Evolutionary conservation across 331 rosid genomes (phyloP).

Genomic region (Phaseolus coccineus): DNA sequence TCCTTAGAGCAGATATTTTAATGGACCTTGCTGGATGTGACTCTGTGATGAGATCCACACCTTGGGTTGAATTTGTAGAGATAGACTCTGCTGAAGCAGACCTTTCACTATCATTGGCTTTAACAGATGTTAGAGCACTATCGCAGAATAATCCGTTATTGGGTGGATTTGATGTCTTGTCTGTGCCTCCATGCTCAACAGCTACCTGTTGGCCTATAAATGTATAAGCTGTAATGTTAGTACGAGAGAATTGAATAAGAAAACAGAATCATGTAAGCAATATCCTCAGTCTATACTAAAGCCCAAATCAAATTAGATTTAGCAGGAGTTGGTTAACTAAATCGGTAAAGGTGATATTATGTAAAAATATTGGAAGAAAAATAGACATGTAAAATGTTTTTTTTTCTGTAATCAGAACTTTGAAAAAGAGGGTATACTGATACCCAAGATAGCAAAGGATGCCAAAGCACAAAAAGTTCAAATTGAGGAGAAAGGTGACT

Average conservation of each 20-base stretch:
- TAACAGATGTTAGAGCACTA: slow-evolving; percentile 46
- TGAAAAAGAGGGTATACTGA: slow-evolving; percentile 21
- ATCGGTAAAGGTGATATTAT: neutral
- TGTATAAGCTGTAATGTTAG: slow-evolving; percentile 47
- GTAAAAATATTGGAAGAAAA: slow-evolving; percentile 32
- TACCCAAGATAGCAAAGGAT: neutral
- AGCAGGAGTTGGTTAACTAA: neutral
- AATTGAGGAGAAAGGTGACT: too few relatives aligned
- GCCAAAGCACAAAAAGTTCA: neutral
- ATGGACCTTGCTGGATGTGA: slow-evolving; percentile 50
- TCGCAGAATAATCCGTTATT: slow-evolving; percentile 46
- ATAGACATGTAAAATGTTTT: neutral
- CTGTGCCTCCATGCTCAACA: slow-evolving; percentile 45
- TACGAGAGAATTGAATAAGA: slow-evolving; percentile 35
- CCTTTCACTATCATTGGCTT: slow-evolving; percentile 53
- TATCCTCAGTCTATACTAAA: neutral
- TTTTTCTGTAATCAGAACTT: slow-evolving; percentile 7
- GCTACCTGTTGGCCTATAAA: slow-evolving; percentile 43
- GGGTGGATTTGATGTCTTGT: slow-evolving; percentile 45
- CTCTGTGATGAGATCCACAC: slow-evolving; percentile 52
- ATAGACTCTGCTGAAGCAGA: slow-evolving; percentile 55
- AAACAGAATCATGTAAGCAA: slow-evolving; percentile 35
- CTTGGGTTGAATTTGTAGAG: slow-evolving; percentile 47
- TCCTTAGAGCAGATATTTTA: slow-evolving; percentile 54
- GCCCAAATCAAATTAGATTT: slow-evolving; percentile 35